A percentile compares a stretch with the other conserved stretches of the same genome.
Conservation (phyloP, 768 basidiomycete species). For the Macrolepiota fuliginosa region DNA sequence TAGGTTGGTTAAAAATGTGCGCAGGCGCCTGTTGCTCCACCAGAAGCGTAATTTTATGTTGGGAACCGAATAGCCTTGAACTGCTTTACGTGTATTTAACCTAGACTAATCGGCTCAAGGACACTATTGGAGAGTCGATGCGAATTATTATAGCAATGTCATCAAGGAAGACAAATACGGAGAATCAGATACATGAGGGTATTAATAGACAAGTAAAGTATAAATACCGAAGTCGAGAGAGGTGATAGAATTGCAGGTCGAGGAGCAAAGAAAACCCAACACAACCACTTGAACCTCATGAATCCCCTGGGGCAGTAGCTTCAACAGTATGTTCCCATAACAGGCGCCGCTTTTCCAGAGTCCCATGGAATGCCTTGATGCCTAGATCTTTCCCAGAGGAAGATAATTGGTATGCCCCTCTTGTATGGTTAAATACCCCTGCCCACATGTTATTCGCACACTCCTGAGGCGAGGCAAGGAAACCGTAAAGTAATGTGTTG, state of each 20-base stretch:
- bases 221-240: background rate
- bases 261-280: background rate
- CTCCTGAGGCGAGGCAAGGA: constrained; percentile 23
- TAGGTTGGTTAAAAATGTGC: background rate
- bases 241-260: background rate
- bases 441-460: constrained; percentile 36
- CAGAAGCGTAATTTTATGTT: no score
- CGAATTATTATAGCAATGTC: no score
- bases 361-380: constrained; percentile 31
- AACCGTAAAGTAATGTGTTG: constrained; percentile 20
- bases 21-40: no score
- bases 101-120: no score
- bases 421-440: constrained; percentile 23
- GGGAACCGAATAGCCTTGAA: no score
- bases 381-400: constrained; percentile 29
- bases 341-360: constrained; percentile 31
- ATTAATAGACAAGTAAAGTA: no score
- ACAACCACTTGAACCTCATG: background rate
- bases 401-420: constrained; percentile 30
- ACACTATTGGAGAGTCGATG: no score
- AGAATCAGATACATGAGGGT: no score
- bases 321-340: constrained; percentile 30
- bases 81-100: no score
- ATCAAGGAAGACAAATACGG: no score
- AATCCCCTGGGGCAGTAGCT: background rate